phyloP scores from a whole-genome alignment of 305 asterid genomes.

The Caryopteris hybrid region DNA sequence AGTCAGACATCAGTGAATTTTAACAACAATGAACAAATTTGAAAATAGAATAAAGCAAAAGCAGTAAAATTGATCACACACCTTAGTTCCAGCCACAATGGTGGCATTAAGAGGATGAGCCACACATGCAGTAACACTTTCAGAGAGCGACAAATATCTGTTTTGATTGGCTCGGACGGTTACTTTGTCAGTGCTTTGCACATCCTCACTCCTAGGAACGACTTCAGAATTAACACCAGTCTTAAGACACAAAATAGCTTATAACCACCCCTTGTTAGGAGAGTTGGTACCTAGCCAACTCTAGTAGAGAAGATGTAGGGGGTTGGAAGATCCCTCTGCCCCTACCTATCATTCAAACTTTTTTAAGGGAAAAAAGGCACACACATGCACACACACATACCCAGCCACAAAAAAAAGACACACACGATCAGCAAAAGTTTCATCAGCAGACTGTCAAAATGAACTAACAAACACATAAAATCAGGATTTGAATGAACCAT shows the following conservation, averaged over 20 bases:
- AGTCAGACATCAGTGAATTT: not conserved
- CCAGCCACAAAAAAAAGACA: no score
- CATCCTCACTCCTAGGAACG: slow-evolving; percentile 51
- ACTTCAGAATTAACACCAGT: slow-evolving; percentile 20
- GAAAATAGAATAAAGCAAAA: not conserved
- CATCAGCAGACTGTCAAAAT: not conserved
- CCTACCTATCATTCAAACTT: not conserved
- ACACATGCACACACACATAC: not conserved
- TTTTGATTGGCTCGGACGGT: slow-evolving; percentile 41
- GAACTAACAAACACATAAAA: not conserved
- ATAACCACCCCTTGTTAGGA: not conserved
- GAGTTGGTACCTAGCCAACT: not conserved
- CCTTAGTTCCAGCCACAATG: slow-evolving; percentile 92
- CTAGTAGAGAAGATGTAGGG: not conserved
- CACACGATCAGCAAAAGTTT: not conserved
- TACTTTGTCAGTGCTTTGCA: slow-evolving; percentile 25
- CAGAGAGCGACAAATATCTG: slow-evolving; percentile 47
- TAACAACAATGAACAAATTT: not conserved
- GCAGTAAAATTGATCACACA: slow-evolving; percentile 9
- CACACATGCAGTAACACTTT: slow-evolving; percentile 66
- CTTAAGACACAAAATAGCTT: not conserved
- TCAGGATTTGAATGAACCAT: not conserved
- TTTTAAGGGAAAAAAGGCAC: no score
- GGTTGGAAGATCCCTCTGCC: not conserved
- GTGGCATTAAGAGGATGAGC: slow-evolving; percentile 77